These are phyloP conservation scores for Apophysomyces trapeziformis DNA, from an alignment of 371 early-diverging fungal genomes.

Conservation along the genomic window DNA sequence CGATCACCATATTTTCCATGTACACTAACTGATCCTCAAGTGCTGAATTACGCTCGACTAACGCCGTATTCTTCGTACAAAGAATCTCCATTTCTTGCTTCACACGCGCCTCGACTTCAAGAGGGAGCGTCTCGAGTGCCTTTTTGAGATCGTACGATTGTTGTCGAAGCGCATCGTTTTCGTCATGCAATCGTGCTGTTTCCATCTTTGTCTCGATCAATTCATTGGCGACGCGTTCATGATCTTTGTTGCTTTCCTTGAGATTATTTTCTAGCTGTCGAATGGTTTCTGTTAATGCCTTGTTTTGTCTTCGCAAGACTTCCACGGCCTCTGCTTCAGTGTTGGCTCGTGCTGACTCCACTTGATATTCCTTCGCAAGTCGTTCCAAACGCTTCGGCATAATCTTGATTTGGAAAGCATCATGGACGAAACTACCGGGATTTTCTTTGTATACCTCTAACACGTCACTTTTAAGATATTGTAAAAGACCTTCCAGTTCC, in stretches of 20 bases:
- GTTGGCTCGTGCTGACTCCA: conserved; percentile 64
- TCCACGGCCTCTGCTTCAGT: conserved; percentile 74
- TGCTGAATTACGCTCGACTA: conserved; percentile 72
- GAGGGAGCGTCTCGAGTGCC: conserved; percentile 57
- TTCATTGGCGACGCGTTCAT: conserved; percentile 62
- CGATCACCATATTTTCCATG: conserved; percentile 74
- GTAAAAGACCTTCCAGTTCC: conserved; percentile 81
- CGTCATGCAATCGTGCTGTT: conserved; percentile 59
- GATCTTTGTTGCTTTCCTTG: conserved; percentile 70
- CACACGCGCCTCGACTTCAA: conserved; percentile 70
- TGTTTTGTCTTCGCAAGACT: conserved; percentile 68
- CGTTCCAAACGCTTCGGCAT: conserved; percentile 67
- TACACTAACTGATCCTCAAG: conserved; percentile 78
- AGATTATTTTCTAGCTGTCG: conserved; percentile 62
- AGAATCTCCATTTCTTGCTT: conserved; percentile 81
- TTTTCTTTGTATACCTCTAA: conserved; percentile 67
- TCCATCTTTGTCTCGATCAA: conserved; percentile 64
- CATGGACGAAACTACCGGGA: conserved; percentile 61
- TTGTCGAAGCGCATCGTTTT: conserved; percentile 67
- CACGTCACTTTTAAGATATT: conserved; percentile 82
- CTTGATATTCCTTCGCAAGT: conserved; percentile 73
- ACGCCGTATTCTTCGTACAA: conserved; percentile 79
- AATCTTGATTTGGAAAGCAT: conserved; percentile 78
- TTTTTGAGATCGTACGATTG: conserved; percentile 58
- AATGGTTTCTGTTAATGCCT: conserved; percentile 65